A percentile compares a stretch with the other conserved stretches of the same genome.
Conservation (phyloP, 2,329 filamentous ascomycete genomes). For the Trichoderma brevicompactum region DNA sequence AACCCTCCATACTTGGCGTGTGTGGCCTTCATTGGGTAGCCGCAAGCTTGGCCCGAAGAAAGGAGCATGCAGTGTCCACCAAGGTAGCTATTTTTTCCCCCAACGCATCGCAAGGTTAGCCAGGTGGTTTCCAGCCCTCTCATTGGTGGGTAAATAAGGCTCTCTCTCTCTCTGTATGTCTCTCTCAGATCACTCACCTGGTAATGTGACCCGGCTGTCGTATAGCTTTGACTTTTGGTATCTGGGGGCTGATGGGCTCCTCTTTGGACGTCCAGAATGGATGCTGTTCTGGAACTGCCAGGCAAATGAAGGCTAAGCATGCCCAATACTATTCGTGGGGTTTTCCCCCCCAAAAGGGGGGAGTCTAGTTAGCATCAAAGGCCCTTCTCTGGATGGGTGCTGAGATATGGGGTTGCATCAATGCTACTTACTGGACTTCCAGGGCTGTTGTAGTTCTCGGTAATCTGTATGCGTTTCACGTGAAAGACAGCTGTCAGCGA, state of each 20-base stretch:
- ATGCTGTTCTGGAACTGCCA: conserved; percentile 70
- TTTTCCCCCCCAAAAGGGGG: not conserved
- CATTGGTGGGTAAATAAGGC: conserved; percentile 16
- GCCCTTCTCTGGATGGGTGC: not conserved
- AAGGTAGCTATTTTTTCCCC: conserved; percentile 14
- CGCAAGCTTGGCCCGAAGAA: conserved; percentile 66
- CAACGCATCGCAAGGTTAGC: not conserved
- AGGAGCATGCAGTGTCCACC: conserved; percentile 74
- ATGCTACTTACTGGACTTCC: conserved; percentile 57
- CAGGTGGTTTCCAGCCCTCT: not conserved
- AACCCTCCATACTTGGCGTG: conserved; percentile 83
- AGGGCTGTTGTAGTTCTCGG: conserved; percentile 83
- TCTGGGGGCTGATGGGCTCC: conserved; percentile 58
- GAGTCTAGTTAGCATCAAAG: conserved; percentile 7
- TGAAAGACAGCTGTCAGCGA: conserved; percentile 30
- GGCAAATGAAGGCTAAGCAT: conserved; percentile 75
- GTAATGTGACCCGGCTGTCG: conserved; percentile 75
- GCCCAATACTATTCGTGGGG: conserved; percentile 67
- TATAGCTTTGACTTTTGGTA: conserved; percentile 65
- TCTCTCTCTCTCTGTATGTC: not conserved
- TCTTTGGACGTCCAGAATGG: conserved; percentile 76
- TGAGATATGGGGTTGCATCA: conserved; percentile 18
- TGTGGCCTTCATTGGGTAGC: conserved; percentile 79
- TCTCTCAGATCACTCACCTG: conserved; percentile 50
- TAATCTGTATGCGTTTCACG: conserved; percentile 54